These are phyloP conservation scores for Ophiostoma quercus DNA, from an alignment of 2,329 filamentous ascomycete genomes.

Conservation along the genomic window DNA sequence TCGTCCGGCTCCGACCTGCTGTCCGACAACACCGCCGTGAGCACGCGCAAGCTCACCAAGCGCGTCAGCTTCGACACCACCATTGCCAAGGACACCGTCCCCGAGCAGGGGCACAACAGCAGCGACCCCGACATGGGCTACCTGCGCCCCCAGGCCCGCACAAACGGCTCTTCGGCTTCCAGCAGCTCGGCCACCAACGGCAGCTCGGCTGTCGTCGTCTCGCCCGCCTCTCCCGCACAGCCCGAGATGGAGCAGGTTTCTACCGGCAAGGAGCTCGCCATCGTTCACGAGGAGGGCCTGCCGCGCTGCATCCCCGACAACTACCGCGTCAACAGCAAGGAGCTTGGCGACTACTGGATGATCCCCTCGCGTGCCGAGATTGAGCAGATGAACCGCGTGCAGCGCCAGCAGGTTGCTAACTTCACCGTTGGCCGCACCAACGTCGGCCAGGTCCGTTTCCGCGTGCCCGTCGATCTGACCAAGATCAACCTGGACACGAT, in stretches of 20 bases:
- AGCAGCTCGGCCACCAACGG: slow-evolving; percentile 27
- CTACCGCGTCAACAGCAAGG: slow-evolving; percentile 34
- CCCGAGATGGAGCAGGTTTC: slow-evolving; percentile 61
- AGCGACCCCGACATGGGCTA: slow-evolving; percentile 55
- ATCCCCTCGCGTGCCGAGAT: slow-evolving; percentile 69
- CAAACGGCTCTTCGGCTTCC: slow-evolving; percentile 29
- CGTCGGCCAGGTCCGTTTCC: slow-evolving; percentile 77
- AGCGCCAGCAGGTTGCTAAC: slow-evolving; percentile 66
- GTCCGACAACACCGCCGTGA: slow-evolving; percentile 35
- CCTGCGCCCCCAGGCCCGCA: slow-evolving; percentile 48
- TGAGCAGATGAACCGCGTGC: slow-evolving; percentile 69
- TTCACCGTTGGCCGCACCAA: slow-evolving; percentile 79
- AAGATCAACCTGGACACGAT: slow-evolving; percentile 75
- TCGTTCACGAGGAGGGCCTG: slow-evolving; percentile 67
- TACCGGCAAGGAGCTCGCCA: slow-evolving; percentile 68
- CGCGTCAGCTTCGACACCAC: slow-evolving; percentile 85
- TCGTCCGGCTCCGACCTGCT: not conserved
- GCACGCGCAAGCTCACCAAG: slow-evolving; percentile 62
- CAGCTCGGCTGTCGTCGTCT: slow-evolving; percentile 8
- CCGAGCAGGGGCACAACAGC: slow-evolving; percentile 26
- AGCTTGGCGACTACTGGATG: slow-evolving; percentile 76
- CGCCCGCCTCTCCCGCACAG: slow-evolving; percentile 17
- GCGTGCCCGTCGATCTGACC: slow-evolving; percentile 75
- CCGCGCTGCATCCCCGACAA: slow-evolving; percentile 28
- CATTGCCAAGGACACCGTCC: slow-evolving; percentile 39